phyloP scores from a whole-genome alignment of 2,329 filamentous ascomycete species.

The Phyllosticta citrichinensis region DNA sequence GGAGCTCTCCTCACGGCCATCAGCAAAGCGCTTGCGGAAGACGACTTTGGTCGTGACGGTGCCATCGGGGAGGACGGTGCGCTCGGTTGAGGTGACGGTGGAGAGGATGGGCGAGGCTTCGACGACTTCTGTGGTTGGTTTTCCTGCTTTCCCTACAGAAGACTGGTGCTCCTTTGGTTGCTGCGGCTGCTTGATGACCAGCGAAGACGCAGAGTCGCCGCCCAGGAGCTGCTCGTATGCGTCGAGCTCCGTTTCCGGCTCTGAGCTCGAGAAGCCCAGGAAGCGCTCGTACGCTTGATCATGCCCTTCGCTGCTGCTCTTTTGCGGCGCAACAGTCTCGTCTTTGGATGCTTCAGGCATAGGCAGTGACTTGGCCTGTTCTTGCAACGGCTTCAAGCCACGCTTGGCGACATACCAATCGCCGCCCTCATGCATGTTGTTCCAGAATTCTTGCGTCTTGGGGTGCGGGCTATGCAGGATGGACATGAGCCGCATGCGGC shows the following conservation, averaged over 20 bases:
- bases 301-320: background rate
- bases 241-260: conserved; percentile 39
- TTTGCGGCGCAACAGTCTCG: background rate
- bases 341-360: background rate
- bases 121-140: conserved; percentile 15
- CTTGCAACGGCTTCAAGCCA: background rate
- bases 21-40: conserved; percentile 48
- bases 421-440: conserved; percentile 1
- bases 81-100: conserved; percentile 48
- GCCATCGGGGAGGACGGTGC: conserved; percentile 45
- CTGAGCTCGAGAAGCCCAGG: conserved; percentile 18
- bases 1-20: conserved; percentile 50
- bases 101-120: conserved; percentile 35
- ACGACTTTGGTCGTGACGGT: conserved; percentile 47
- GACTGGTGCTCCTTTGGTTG: conserved; percentile 9
- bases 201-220: conserved; percentile 13
- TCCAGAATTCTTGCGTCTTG: conserved; percentile 19
- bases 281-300: conserved; percentile 36
- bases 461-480: conserved; percentile 4
- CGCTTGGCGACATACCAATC: conserved; percentile 3
- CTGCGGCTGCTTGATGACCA: background rate
- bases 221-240: conserved; percentile 41
- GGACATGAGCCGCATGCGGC: conserved; percentile 6
- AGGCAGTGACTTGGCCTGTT: background rate
- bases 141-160: conserved; percentile 12